Conservation (phyloP, 257 asterid genomes). For the Leptodermis oblonga region DNA sequence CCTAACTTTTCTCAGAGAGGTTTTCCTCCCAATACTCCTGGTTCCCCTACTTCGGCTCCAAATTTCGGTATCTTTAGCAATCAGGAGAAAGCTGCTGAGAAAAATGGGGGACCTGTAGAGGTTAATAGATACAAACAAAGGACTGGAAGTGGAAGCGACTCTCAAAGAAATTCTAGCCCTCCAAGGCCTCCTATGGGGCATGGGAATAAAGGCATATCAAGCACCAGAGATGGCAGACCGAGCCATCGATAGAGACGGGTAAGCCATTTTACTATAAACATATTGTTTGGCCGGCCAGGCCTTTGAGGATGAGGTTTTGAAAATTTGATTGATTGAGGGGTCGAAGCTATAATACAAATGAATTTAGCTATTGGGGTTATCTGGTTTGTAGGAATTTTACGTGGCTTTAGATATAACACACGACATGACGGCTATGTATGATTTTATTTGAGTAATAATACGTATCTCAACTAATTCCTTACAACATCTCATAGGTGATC, state of each 20-base stretch:
- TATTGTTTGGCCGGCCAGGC: too few relatives aligned
- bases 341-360: too few relatives aligned
- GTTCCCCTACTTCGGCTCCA: conserved; percentile 28
- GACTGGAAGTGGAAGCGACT: conserved; percentile 21
- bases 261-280: too few relatives aligned
- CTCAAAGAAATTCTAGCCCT: conserved; percentile 26
- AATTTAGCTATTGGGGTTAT: too few relatives aligned
- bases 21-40: conserved; percentile 28
- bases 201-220: conserved; percentile 21
- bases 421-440: too few relatives aligned
- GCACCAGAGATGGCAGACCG: conserved; percentile 29
- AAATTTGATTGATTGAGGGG: too few relatives aligned
- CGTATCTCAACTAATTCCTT: too few relatives aligned
- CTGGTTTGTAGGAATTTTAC: too few relatives aligned
- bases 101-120: conserved; percentile 27
- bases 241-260: conserved; percentile 25
- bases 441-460: too few relatives aligned
- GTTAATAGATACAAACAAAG: conserved; percentile 54
- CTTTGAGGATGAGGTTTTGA: too few relatives aligned
- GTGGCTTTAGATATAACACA: too few relatives aligned
- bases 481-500: too few relatives aligned
- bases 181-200: conserved; percentile 15
- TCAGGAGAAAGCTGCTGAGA: conserved; percentile 20
- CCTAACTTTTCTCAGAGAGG: conserved; percentile 21
- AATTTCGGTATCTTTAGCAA: conserved; percentile 48